Evolutionary conservation across 2,329 filamentous ascomycete genomes (phyloP).

Genomic region (Fusarium camptoceras): DNA sequence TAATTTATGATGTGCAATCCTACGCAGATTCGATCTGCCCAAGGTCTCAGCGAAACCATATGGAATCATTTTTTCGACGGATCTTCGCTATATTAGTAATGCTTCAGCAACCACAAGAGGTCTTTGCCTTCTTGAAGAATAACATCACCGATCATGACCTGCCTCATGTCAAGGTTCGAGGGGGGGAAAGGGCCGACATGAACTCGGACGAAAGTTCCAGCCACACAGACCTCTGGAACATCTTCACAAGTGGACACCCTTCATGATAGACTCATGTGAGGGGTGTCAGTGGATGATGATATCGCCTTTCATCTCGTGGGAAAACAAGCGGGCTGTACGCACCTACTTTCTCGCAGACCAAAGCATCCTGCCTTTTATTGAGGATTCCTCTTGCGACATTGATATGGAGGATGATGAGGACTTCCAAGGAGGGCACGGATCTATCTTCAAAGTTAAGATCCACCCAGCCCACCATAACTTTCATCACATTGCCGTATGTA

Average conservation of each 20-base stretch:
- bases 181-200: not conserved
- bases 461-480: not conserved
- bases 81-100: not conserved
- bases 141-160: not conserved
- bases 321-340: not conserved
- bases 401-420: not conserved
- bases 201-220: not conserved
- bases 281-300: not conserved
- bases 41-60: not conserved
- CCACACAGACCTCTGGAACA: not conserved
- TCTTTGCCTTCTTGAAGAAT: not conserved
- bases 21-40: not conserved
- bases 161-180: not conserved
- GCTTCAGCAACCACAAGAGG: not conserved
- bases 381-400: not conserved
- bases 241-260: not conserved
- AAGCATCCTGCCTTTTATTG: not conserved
- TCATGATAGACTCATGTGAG: not conserved
- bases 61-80: not conserved
- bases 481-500: not conserved
- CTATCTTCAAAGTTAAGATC: conserved; percentile 1
- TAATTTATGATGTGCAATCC: not conserved
- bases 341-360: not conserved
- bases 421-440: not conserved
- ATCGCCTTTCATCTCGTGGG: not conserved